Base-by-base conservation (phyloP, 2,329 filamentous ascomycete genomes). In the Calonectria fujianensis region DNA sequence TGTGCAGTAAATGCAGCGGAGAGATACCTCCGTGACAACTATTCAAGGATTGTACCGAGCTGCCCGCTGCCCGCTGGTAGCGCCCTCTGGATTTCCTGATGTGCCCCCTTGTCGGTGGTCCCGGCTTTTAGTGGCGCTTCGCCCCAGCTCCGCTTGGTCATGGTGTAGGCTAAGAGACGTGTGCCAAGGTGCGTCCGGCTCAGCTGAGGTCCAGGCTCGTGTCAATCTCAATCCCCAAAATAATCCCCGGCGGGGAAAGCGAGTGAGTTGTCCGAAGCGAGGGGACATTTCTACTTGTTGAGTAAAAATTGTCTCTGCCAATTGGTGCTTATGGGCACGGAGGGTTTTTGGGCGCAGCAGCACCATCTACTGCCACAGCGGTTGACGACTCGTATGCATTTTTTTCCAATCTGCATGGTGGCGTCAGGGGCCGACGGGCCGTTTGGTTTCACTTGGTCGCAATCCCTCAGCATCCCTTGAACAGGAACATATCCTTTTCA, bases 151-250 rank as follows among this genome's bases (percentile, higher is more conserved):
- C 69, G 67, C 69, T 65, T 37, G 73, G 72, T 54, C 52, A 65
- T 24, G 70, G 63, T 66, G 65, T 16, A 54, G 68, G 48, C 73
- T 72, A 72, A 72, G 27, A 24, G 63, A 50, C 39, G 52, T 69
- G 76, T 70, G 76, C 76, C 74, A 77, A 77, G 74, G 20, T 63
- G 37, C 57, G 9, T 63, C n/a, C 32, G 35, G 35, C 16, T 63
- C 57, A 63, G 57, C 57, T 63, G 37, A 39, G 35, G 57, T 41
- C 57, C 57, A 39, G 35, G 57, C 37, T 61, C 20, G 29, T 61
- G 57, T 61, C 57, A 61, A 39, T 37, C 57, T 61, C 57, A 61
- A 61, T 37, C 57, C 57, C 57, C n/a, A 61, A 37, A 61, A 61
- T 39, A 54, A 39, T 39, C 3, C 35, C 35, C 37, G 14, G 57